phyloP scores from a whole-genome alignment of 805 yeast genomes.

The Candida germanica region DNA sequence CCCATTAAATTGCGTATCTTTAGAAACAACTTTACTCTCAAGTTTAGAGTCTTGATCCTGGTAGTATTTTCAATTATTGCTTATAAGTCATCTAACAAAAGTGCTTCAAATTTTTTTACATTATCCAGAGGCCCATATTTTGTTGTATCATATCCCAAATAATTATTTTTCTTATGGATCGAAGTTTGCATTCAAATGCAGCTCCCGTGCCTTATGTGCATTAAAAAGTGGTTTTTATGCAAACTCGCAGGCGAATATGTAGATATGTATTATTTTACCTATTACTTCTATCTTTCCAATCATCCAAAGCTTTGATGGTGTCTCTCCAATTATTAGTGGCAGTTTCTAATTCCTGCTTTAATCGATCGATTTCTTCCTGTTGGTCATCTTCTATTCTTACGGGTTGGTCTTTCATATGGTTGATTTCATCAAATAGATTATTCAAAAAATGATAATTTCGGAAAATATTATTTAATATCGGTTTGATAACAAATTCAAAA shows the following conservation, averaged over 20 bases:
- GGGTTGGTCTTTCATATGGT: constrained; percentile 5
- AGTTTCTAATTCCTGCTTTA: constrained; percentile 30
- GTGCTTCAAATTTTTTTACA: too few relatives aligned
- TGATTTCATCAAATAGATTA: constrained; percentile 12
- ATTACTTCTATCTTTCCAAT: constrained; percentile 25
- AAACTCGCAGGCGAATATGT: neutral
- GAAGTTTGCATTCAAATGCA: too few relatives aligned
- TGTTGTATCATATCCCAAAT: too few relatives aligned
- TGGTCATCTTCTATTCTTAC: neutral
- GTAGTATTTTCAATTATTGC: too few relatives aligned
- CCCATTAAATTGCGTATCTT: constrained; percentile 26
- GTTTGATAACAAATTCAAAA: constrained; percentile 32
- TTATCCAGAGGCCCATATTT: too few relatives aligned
- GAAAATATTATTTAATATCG: constrained; percentile 33
- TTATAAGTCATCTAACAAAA: too few relatives aligned
- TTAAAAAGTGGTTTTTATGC: too few relatives aligned
- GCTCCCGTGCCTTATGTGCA: too few relatives aligned
- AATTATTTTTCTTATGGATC: too few relatives aligned
- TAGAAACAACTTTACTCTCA: constrained; percentile 29
- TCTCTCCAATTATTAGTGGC: constrained; percentile 37
- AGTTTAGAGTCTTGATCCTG: too few relatives aligned
- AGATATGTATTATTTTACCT: neutral
- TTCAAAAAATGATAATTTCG: constrained; percentile 31
- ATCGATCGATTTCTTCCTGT: constrained; percentile 8
- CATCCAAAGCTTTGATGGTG: constrained; percentile 36